Conservation (phyloP, 2,329 filamentous ascomycete genomes). For the Penicillium sclerotiorum region DNA sequence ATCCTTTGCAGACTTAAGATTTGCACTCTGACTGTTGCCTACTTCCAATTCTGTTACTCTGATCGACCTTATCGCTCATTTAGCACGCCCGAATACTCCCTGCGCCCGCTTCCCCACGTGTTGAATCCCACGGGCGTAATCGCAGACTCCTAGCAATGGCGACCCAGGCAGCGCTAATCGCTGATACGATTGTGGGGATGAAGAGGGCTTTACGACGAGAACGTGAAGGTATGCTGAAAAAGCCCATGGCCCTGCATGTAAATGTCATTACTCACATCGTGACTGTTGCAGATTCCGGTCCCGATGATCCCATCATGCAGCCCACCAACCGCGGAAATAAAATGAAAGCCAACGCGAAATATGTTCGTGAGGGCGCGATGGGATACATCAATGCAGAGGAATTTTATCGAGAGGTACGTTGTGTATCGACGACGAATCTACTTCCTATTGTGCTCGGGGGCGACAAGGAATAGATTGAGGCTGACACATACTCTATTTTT, state of each 20-base stretch:
- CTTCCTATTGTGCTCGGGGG: no score
- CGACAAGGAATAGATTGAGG: constrained; percentile 7
- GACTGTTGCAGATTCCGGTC: constrained; percentile 35
- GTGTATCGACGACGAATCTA: no score
- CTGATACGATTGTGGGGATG: constrained; percentile 59
- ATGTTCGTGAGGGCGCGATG: constrained; percentile 58
- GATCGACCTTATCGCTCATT: no score
- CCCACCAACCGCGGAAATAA: constrained; percentile 65
- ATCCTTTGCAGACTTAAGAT: constrained; percentile 9
- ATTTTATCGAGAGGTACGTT: constrained; percentile 58
- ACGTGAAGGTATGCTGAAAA: constrained; percentile 43
- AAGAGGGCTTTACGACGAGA: constrained; percentile 55
- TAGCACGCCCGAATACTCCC: no score
- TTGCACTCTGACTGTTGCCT: no score
- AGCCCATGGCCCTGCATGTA: neutral
- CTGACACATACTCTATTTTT: constrained; percentile 12
- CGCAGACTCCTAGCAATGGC: constrained; percentile 38
- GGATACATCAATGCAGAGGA: constrained; percentile 54
- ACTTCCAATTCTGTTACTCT: neutral
- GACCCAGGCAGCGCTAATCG: constrained; percentile 49
- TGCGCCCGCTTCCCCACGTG: constrained; percentile 9
- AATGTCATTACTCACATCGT: constrained; percentile 15
- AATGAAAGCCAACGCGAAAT: constrained; percentile 59
- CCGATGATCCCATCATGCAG: constrained; percentile 57
- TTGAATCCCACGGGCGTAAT: constrained; percentile 15